phyloP scores from a whole-genome alignment of 306 rosid species.

The Castanospermum australe region DNA sequence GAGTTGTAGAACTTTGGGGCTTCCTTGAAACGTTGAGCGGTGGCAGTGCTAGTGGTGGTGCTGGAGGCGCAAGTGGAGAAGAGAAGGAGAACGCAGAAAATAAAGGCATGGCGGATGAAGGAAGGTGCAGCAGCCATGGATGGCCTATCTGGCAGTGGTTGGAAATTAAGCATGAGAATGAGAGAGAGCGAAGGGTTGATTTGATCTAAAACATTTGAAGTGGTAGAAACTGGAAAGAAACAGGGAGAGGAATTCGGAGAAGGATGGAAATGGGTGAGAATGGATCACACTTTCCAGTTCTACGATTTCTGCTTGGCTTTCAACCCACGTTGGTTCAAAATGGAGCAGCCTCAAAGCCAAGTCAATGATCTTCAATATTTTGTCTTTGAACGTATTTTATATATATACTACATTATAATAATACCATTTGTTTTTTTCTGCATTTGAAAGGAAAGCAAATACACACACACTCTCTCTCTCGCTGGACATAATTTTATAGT shows the following conservation, averaged over 20 bases:
- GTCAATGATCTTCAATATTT: slow-evolving; percentile 23
- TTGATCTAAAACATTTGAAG: background rate
- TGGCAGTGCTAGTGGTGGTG: background rate
- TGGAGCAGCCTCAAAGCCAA: background rate
- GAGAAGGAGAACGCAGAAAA: background rate
- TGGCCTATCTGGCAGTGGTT: background rate
- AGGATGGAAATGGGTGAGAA: background rate
- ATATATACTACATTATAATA: too few species aligned
- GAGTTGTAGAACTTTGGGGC: slow-evolving; percentile 92
- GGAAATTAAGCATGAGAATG: background rate
- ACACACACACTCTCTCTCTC: too few species aligned
- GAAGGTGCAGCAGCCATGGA: background rate
- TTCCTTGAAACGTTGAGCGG: slow-evolving; percentile 52
- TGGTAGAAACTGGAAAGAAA: background rate
- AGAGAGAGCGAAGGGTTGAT: background rate
- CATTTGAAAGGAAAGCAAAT: too few species aligned
- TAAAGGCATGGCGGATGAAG: background rate
- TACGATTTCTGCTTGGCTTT: slow-evolving; percentile 38
- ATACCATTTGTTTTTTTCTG: too few species aligned
- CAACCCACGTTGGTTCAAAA: slow-evolving; percentile 43
- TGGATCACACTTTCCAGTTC: background rate
- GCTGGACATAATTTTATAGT: too few species aligned
- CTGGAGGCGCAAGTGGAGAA: background rate
- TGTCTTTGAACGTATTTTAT: background rate
- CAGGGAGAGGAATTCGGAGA: slow-evolving; percentile 7